Evolutionary conservation across 2,329 filamentous ascomycete species (phyloP).

Genomic region (Penicillium capsulatum): DNA sequence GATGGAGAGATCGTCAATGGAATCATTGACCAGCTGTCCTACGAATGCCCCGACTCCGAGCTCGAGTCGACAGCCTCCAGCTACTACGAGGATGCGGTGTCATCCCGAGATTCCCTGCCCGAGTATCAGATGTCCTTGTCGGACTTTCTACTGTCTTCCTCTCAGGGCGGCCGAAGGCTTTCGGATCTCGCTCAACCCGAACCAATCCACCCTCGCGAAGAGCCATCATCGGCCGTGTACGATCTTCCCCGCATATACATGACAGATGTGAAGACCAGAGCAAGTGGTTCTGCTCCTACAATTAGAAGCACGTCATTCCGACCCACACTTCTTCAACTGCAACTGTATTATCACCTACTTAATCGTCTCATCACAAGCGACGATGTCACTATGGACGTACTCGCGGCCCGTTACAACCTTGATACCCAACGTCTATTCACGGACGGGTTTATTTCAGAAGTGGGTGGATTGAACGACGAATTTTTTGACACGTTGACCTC

Average conservation of each 20-base stretch:
- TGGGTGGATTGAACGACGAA: slow-evolving; percentile 65
- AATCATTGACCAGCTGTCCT: slow-evolving; percentile 80
- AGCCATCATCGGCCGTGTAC: slow-evolving; percentile 20
- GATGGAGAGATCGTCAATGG: slow-evolving; percentile 82
- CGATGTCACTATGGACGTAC: slow-evolving; percentile 61
- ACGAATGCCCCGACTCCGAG: slow-evolving; percentile 67
- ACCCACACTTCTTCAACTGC: slow-evolving; percentile 79
- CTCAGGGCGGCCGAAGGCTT: slow-evolving; percentile 34
- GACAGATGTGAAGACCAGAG: slow-evolving; percentile 81
- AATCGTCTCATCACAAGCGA: slow-evolving; percentile 64
- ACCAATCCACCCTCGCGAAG: slow-evolving; percentile 4
- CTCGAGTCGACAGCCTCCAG: slow-evolving; percentile 59
- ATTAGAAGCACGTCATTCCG: slow-evolving; percentile 58
- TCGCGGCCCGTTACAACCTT: slow-evolving; percentile 70
- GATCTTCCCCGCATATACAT: slow-evolving; percentile 59
- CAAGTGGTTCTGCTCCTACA: slow-evolving; percentile 58
- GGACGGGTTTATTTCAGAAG: slow-evolving; percentile 71
- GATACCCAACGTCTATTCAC: slow-evolving; percentile 65
- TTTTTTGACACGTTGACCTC: slow-evolving; percentile 51
- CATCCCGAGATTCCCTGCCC: slow-evolving; percentile 35
- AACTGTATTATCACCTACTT: slow-evolving; percentile 85
- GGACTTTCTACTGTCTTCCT: slow-evolving; percentile 42
- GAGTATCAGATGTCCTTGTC: slow-evolving; percentile 46
- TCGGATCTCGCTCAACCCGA: slow-evolving; percentile 25
- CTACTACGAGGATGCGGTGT: slow-evolving; percentile 36